Percentiles rank a stretch among this genome's conserved stretches.
Conservation (phyloP, 2,329 filamentous ascomycete genomes). For the Ampelomyces quisqualis region DNA sequence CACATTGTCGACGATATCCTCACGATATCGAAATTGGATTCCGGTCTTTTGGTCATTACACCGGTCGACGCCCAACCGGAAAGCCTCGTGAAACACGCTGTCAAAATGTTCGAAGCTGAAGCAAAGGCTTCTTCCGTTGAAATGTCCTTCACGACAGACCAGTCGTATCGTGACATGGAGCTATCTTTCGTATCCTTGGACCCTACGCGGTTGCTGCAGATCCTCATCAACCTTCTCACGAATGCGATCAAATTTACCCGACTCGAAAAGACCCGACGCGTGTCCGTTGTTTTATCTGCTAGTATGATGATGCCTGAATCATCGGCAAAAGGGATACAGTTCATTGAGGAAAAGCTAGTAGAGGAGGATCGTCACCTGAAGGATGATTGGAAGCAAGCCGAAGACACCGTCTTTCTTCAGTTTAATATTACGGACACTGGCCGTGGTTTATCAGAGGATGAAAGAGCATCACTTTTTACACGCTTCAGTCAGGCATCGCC, state of each 20-base stretch:
- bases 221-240: slow-evolving; percentile 45
- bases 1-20: slow-evolving; percentile 52
- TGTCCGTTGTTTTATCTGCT: slow-evolving; percentile 44
- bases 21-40: slow-evolving; percentile 50
- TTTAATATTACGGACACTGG: slow-evolving; percentile 45
- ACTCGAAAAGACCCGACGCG: slow-evolving; percentile 33
- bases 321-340: slow-evolving; percentile 30
- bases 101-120: slow-evolving; percentile 45
- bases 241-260: slow-evolving; percentile 51
- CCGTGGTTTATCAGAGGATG: slow-evolving; percentile 41
- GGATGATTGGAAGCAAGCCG: slow-evolving; percentile 39
- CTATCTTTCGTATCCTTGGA: slow-evolving; percentile 47
- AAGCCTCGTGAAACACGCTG: slow-evolving; percentile 32
- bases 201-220: slow-evolving; percentile 45
- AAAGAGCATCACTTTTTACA: slow-evolving; percentile 35
- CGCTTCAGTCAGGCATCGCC: slow-evolving; percentile 38
- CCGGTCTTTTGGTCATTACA: slow-evolving; percentile 45
- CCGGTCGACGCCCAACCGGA: slow-evolving; percentile 43
- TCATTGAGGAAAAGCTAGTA: slow-evolving; percentile 28
- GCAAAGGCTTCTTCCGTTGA: slow-evolving; percentile 33
- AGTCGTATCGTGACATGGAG: slow-evolving; percentile 40
- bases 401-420: slow-evolving; percentile 33
- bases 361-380: slow-evolving; percentile 22
- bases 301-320: slow-evolving; percentile 32
- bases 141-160: slow-evolving; percentile 33